phyloP scores from a whole-genome alignment of 208 protist genomes.

The Willaertia magna region DNA sequence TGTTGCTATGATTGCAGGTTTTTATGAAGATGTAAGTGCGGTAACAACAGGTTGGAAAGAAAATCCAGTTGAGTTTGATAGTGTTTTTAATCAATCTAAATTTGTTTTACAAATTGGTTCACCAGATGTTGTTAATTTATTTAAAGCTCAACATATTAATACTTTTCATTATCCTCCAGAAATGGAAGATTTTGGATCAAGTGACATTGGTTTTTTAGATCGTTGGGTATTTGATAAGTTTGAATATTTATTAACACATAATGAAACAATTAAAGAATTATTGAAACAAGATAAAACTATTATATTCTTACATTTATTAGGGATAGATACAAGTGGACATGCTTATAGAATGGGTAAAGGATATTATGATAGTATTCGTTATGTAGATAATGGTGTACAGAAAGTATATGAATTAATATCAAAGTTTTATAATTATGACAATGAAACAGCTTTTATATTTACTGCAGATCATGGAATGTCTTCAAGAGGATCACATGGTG shows the following conservation, averaged over 20 bases:
- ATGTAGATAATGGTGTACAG: not conserved
- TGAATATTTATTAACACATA: not conserved
- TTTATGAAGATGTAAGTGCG: slow-evolving; percentile 58
- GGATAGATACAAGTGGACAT: slow-evolving; percentile 52
- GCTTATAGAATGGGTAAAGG: not conserved
- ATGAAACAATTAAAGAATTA: not conserved
- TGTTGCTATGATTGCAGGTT: slow-evolving; percentile 55
- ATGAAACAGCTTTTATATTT: slow-evolving; percentile 1
- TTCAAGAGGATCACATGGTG: not conserved
- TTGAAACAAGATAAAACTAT: slow-evolving; percentile 16
- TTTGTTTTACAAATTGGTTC: slow-evolving; percentile 37
- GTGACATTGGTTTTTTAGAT: slow-evolving; percentile 34
- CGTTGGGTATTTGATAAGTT: slow-evolving; percentile 49
- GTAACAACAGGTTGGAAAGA: slow-evolving; percentile 52
- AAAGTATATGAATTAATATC: not conserved
- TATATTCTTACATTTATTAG: slow-evolving; percentile 56
- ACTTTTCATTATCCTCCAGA: slow-evolving; percentile 31
- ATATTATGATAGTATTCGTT: not conserved
- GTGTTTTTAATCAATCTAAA: slow-evolving; percentile 45
- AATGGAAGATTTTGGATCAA: slow-evolving; percentile 41
- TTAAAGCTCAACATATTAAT: slow-evolving; percentile 10
- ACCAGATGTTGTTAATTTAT: slow-evolving; percentile 54
- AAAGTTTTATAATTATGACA: not conserved
- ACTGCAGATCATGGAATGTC: slow-evolving; percentile 13
- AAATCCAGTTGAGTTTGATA: slow-evolving; percentile 56